phyloP scores from a whole-genome alignment of 2,329 filamentous ascomycete genomes.

The Cyphellophora europaea region DNA sequence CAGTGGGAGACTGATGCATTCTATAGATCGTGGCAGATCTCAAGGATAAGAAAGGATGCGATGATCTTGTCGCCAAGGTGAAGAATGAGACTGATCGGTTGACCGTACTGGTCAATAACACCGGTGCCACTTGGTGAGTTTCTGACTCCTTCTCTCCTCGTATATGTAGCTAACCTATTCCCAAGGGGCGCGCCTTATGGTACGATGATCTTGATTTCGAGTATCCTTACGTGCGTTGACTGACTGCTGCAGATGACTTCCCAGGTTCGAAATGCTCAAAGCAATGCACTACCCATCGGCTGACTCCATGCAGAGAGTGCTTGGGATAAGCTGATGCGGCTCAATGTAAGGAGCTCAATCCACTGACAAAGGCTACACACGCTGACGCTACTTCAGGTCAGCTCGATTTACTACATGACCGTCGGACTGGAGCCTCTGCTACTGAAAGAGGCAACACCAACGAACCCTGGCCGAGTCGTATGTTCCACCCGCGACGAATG shows the following conservation, averaged over 20 bases:
- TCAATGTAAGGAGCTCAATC: too few relatives aligned
- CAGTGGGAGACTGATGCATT: too few relatives aligned
- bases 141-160: slow-evolving; percentile 29
- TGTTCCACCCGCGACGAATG: too few relatives aligned
- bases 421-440: slow-evolving; percentile 39
- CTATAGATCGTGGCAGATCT: slow-evolving; percentile 42
- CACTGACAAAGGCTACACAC: too few relatives aligned
- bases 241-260: slow-evolving; percentile 1
- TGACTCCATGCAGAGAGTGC: slow-evolving; percentile 47
- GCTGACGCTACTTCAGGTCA: too few relatives aligned
- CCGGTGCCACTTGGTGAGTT: slow-evolving; percentile 45
- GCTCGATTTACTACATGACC: slow-evolving; percentile 40
- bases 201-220: too few relatives aligned
- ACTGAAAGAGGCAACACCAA: slow-evolving; percentile 33
- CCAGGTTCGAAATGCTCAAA: too few relatives aligned
- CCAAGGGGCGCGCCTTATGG: too few relatives aligned
- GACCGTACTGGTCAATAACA: slow-evolving; percentile 44
- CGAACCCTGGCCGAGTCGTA: slow-evolving; percentile 37
- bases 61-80: slow-evolving; percentile 38
- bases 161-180: too few relatives aligned
- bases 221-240: too few relatives aligned
- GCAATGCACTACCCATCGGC: too few relatives aligned
- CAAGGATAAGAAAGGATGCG: slow-evolving; percentile 42
- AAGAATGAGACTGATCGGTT: slow-evolving; percentile 32
- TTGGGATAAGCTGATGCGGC: slow-evolving; percentile 48